A percentile compares a stretch with the other conserved stretches of the same genome.
Conservation (phyloP, 306 rosid genomes). For the Lablab purpureus region DNA sequence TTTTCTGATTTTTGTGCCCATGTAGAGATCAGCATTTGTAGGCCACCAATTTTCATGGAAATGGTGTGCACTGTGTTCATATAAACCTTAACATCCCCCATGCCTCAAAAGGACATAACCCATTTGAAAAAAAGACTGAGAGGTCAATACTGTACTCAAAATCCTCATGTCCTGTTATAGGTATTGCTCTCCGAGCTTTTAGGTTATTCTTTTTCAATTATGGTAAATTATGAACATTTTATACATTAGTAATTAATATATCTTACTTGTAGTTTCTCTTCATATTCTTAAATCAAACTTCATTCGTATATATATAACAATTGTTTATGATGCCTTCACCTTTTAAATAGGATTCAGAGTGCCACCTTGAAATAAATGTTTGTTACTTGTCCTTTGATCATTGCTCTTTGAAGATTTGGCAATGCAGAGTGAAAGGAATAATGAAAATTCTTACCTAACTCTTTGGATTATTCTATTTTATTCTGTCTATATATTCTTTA, state of each 20-base stretch:
- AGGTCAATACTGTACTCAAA: conserved; percentile 41
- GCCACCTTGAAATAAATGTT: conserved; percentile 46
- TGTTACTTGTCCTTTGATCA: conserved; percentile 40
- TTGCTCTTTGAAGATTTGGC: conserved; percentile 29
- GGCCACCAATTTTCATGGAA: conserved; percentile 38
- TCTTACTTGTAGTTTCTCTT: not conserved
- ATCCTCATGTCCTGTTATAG: not conserved
- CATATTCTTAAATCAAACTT: conserved; percentile 13
- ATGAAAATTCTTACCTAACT: conserved; percentile 49
- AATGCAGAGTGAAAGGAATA: conserved; percentile 33
- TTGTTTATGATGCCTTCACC: conserved; percentile 12
- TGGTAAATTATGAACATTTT: conserved; percentile 17
- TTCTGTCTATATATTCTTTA: not conserved
- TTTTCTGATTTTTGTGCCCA: conserved; percentile 17
- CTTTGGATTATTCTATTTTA: conserved; percentile 40
- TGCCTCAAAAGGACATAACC: conserved; percentile 44
- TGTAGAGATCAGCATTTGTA: conserved; percentile 2
- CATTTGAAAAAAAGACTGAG: not conserved
- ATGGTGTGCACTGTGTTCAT: conserved; percentile 45
- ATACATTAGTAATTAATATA: not conserved
- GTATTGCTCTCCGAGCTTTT: conserved; percentile 28
- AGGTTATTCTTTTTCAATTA: conserved; percentile 28
- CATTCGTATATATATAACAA: not conserved
- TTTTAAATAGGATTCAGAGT: conserved; percentile 38
- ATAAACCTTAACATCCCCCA: conserved; percentile 48